phyloP scores from a whole-genome alignment of 2,329 filamentous ascomycete species.

The Davidsoniella neocaledoniae region DNA sequence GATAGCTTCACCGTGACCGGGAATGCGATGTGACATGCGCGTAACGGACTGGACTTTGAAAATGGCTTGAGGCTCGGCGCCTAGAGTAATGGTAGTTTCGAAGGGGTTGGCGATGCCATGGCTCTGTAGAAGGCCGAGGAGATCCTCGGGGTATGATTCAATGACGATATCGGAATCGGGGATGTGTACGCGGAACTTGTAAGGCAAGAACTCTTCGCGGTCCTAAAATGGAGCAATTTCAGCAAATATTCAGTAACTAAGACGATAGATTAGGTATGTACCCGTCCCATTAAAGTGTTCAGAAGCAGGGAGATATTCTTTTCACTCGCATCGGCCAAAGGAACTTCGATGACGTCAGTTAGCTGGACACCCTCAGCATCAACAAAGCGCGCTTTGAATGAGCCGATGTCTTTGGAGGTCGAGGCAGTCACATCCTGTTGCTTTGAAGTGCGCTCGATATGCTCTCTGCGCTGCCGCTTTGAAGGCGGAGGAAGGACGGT shows the following conservation, averaged over 20 bases:
- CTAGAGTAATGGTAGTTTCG: constrained; percentile 37
- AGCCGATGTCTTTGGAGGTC: constrained; percentile 53
- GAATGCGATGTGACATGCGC: constrained; percentile 72
- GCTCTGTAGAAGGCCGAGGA: constrained; percentile 34
- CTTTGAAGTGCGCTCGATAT: constrained; percentile 49
- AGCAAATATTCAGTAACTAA: background rate
- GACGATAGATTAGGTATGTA: constrained; percentile 21
- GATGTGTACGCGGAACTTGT: constrained; percentile 43
- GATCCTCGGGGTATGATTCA: constrained; percentile 38
- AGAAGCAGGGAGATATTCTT: constrained; percentile 78
- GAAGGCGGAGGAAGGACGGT: constrained; percentile 70
- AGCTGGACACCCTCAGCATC: constrained; percentile 61
- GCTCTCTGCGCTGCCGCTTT: constrained; percentile 70
- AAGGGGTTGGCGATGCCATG: constrained; percentile 43
- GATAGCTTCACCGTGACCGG: constrained; percentile 84
- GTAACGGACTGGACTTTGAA: constrained; percentile 88
- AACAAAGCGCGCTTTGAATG: constrained; percentile 72
- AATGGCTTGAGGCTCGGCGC: constrained; percentile 67
- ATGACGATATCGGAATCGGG: constrained; percentile 35
- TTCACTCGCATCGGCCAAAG: constrained; percentile 68
- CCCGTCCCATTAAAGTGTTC: constrained; percentile 67
- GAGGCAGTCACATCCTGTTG: constrained; percentile 61
- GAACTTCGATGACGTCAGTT: constrained; percentile 54
- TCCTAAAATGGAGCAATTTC: constrained; percentile 21
- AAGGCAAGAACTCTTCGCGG: constrained; percentile 42